Evolutionary conservation across 768 basidiomycete genomes (phyloP).

Genomic region (Clathrus columnatus): DNA sequence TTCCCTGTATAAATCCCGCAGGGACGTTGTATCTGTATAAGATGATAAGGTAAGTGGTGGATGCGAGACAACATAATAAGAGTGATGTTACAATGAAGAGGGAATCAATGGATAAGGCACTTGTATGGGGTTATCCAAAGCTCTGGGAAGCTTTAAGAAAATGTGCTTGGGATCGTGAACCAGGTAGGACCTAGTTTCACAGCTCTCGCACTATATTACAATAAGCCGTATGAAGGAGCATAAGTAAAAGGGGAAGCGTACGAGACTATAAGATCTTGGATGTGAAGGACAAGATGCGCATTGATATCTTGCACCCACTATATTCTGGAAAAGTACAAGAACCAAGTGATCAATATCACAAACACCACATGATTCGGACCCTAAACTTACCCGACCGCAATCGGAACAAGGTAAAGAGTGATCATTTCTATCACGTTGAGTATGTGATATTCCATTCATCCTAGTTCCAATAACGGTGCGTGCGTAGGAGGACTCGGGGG

Average conservation of each 20-base stretch:
- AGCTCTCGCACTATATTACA: conserved; percentile 57
- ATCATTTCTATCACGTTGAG: conserved; percentile 25
- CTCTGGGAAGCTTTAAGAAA: conserved; percentile 82
- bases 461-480: conserved; percentile 57
- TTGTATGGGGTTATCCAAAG: conserved; percentile 54
- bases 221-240: background rate
- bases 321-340: conserved; percentile 36
- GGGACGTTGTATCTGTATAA: conserved; percentile 52
- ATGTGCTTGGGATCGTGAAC: conserved; percentile 79
- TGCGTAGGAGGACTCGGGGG: conserved; percentile 55
- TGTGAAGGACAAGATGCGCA: conserved; percentile 83
- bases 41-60: background rate
- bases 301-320: conserved; percentile 76
- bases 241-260: conserved; percentile 28
- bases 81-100: conserved; percentile 57
- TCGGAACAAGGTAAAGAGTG: conserved; percentile 55
- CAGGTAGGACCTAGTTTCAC: conserved; percentile 69
- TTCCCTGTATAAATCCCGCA: conserved; percentile 32
- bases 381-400: conserved; percentile 49
- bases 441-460: conserved; percentile 18
- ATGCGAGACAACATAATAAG: background rate
- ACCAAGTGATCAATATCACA: background rate
- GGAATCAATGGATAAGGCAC: conserved; percentile 48
- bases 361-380: background rate
- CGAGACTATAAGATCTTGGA: conserved; percentile 64